These are phyloP conservation scores for Picochlorum costavermella DNA, from an alignment of 139 green algal species.

Conservation along the genomic window DNA sequence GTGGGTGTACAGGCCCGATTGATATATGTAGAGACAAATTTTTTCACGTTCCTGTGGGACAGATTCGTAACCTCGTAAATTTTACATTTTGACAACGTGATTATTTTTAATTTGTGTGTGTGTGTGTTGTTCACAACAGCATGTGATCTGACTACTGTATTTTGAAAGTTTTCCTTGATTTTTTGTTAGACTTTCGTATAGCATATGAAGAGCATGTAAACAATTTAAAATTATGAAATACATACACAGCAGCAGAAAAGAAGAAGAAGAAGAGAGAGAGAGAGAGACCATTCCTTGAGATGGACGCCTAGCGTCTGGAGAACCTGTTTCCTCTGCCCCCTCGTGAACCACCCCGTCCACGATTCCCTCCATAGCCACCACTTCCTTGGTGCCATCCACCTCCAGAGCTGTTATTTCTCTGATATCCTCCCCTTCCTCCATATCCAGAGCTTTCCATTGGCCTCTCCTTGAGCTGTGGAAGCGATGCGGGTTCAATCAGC, in stretches of 20 bases:
- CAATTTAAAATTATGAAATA: not conserved
- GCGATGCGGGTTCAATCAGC: constrained; percentile 18
- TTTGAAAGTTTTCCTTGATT: too few relatives aligned
- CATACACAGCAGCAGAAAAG: not conserved
- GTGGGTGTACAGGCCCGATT: too few relatives aligned
- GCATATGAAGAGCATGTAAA: not conserved
- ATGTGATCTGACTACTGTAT: too few relatives aligned
- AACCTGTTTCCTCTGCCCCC: constrained; percentile 3
- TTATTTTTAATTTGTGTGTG: too few relatives aligned
- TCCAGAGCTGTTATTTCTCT: constrained; percentile 6
- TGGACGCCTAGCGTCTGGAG: not conserved
- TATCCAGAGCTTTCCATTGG: constrained; percentile 17
- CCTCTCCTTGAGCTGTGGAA: constrained; percentile 54
- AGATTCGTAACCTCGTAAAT: too few relatives aligned
- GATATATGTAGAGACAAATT: too few relatives aligned
- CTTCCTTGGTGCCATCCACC: constrained; percentile 4
- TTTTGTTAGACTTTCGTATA: too few relatives aligned
- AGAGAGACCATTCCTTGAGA: not conserved
- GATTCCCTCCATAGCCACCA: not conserved
- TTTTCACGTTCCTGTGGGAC: too few relatives aligned
- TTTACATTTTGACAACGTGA: too few relatives aligned
- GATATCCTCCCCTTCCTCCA: constrained; percentile 19
- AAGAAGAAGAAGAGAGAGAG: too few relatives aligned
- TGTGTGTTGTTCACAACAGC: too few relatives aligned
- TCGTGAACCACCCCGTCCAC: constrained; percentile 4